A percentile compares a stretch with the other conserved stretches of the same genome.
Evolutionary conservation across 345 rosid genomes (phyloP).

Genomic region (Mallotus nudiflorus): DNA sequence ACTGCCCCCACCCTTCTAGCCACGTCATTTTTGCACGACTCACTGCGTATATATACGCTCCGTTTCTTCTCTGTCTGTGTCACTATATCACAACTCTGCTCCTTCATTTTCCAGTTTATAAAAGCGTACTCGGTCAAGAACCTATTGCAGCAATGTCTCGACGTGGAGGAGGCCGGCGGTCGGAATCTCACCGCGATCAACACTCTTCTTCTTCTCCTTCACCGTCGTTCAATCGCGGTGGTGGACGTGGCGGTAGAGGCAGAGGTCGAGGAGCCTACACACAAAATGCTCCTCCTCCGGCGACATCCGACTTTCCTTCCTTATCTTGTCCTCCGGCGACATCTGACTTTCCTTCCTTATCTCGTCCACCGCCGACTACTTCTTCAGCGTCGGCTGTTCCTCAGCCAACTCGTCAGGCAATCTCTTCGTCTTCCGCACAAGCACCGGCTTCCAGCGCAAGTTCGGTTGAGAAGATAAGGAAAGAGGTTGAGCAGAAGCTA

Average conservation of each 20-base stretch:
- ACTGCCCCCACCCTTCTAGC: too few species aligned
- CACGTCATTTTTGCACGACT: too few species aligned
- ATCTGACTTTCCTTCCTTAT: not conserved
- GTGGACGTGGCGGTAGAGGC: slow-evolving; percentile 3
- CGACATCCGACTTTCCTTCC: not conserved
- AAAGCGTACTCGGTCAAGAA: not conserved
- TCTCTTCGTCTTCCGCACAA: too few species aligned
- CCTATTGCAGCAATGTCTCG: slow-evolving; percentile 20
- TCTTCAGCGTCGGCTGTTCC: not conserved
- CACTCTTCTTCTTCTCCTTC: not conserved
- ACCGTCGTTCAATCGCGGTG: slow-evolving; percentile 11
- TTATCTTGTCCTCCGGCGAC: not conserved
- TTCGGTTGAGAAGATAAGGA: slow-evolving; percentile 1
- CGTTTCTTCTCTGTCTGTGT: too few species aligned
- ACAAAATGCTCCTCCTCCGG: not conserved
- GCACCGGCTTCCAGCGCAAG: too few species aligned
- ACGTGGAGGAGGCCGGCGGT: slow-evolving; percentile 21
- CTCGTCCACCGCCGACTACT: not conserved
- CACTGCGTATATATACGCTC: too few species aligned
- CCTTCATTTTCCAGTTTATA: too few species aligned
- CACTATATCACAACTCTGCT: too few species aligned
- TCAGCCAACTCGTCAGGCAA: not conserved
- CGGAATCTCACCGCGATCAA: slow-evolving; percentile 6
- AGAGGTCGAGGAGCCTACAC: not conserved
- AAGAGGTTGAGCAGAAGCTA: slow-evolving; percentile 3